Percentiles rank a stretch among this genome's conserved stretches.
Conservation (phyloP, 1,284 basidiomycete species). For the Cutaneotrichosporon sp. region DNA sequence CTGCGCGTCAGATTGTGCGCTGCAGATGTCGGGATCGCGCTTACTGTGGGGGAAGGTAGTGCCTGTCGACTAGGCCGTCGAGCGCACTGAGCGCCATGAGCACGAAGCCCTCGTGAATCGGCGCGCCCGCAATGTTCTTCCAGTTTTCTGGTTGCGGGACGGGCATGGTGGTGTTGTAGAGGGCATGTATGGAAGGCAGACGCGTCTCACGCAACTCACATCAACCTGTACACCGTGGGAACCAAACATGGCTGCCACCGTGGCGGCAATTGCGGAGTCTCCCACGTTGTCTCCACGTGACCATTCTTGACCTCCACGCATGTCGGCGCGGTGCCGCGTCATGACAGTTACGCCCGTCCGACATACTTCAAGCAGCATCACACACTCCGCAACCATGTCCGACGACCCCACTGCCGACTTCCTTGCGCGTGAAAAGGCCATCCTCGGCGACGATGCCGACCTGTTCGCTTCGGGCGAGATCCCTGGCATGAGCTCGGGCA, state of each 20-base stretch:
- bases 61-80: constrained; percentile 14
- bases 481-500: neutral
- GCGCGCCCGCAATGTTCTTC: constrained; percentile 10
- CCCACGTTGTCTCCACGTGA: neutral
- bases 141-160: constrained; percentile 8
- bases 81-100: constrained; percentile 13
- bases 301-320: neutral
- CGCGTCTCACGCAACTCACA: too few species aligned
- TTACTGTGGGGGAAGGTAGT: constrained; percentile 12
- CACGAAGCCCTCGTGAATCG: constrained; percentile 10
- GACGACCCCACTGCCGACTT: constrained; percentile 55
- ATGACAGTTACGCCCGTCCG: neutral
- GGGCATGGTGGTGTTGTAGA: neutral
- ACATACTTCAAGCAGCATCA: neutral
- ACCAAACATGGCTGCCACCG: constrained; percentile 6
- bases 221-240: too few species aligned
- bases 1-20: constrained; percentile 18
- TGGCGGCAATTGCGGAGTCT: neutral
- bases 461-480: constrained; percentile 46
- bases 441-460: constrained; percentile 53
- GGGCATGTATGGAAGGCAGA: neutral
- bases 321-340: constrained; percentile 4
- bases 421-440: constrained; percentile 52
- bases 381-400: constrained; percentile 39
- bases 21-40: neutral